phyloP scores from a whole-genome alignment of 2,329 filamentous ascomycete genomes.

The Nannizzia gypsea region DNA sequence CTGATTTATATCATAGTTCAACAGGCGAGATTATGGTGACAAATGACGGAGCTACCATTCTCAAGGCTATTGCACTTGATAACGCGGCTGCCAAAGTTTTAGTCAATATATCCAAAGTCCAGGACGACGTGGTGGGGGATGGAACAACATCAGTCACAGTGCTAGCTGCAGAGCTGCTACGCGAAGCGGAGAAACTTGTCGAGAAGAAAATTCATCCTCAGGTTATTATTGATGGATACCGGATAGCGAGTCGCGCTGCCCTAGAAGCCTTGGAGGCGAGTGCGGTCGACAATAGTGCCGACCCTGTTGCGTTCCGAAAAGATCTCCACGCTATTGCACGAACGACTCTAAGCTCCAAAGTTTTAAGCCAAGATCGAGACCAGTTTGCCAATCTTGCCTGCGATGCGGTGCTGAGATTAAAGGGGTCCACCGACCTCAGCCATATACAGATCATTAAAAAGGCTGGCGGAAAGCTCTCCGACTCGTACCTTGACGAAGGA shows the following conservation, averaged over 20 bases:
- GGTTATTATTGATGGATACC: conserved; percentile 97
- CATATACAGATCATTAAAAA: conserved; percentile 99
- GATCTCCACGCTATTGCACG: conserved; percentile 83
- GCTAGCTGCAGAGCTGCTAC: conserved; percentile 82
- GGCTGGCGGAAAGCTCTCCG: conserved; percentile 89
- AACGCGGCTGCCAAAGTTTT: conserved; percentile 97
- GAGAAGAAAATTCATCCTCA: conserved; percentile 98
- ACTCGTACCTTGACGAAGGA: conserved; percentile 94
- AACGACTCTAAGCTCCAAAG: conserved; percentile 94
- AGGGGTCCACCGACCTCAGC: conserved; percentile 82
- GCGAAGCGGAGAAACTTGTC: conserved; percentile 93
- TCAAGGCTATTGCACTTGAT: conserved; percentile 96
- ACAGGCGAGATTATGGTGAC: conserved; percentile 97
- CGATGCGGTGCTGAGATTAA: conserved; percentile 81
- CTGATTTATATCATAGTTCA: conserved; percentile 45
- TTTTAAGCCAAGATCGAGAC: conserved; percentile 77
- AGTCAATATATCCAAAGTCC: conserved; percentile 98
- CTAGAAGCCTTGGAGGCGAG: conserved; percentile 70
- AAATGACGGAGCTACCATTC: conserved; percentile 95
- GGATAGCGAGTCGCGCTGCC: conserved; percentile 87
- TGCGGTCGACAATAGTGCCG: conserved; percentile 81
- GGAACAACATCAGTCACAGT: conserved; percentile 97
- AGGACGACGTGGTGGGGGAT: conserved; percentile 97
- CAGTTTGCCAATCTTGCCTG: conserved; percentile 84
- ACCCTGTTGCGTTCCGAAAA: conserved; percentile 71